Percentiles rank a stretch among this genome's conserved stretches.
Conservation (phyloP, 257 asterid species). For the Scutellaria barbata region DNA sequence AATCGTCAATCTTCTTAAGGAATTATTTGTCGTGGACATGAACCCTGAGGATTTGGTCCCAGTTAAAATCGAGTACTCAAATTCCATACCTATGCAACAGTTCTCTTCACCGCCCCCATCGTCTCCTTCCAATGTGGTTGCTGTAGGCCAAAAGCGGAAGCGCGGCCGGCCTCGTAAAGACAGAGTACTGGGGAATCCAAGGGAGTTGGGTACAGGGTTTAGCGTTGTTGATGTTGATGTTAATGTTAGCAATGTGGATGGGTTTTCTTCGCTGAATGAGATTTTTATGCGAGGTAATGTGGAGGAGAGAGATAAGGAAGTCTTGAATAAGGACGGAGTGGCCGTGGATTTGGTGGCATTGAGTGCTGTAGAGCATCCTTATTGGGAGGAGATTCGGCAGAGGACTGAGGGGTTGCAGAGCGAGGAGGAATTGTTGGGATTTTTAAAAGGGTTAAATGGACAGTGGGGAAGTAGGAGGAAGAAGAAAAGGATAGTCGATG, state of each 20-base stretch:
- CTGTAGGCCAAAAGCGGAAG: constrained; percentile 53
- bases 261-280: constrained; percentile 23
- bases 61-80: constrained; percentile 53
- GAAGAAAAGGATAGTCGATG: constrained; percentile 84
- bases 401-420: constrained; percentile 57
- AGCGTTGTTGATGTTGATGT: constrained; percentile 20
- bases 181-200: constrained; percentile 18
- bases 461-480: constrained; percentile 81
- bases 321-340: constrained; percentile 59
- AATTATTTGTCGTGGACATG: constrained; percentile 51
- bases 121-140: constrained; percentile 34
- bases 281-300: constrained; percentile 43
- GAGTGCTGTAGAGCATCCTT: constrained; percentile 64
- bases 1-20: constrained; percentile 59
- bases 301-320: constrained; percentile 53
- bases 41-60: constrained; percentile 49
- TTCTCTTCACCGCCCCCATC: constrained; percentile 14
- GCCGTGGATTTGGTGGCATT: constrained; percentile 64
- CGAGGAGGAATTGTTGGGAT: constrained; percentile 63
- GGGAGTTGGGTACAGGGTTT: constrained; percentile 28
- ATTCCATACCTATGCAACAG: constrained; percentile 31
- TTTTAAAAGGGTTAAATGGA: constrained; percentile 63
- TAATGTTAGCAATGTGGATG: constrained; percentile 24
- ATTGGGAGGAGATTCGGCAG: constrained; percentile 51
- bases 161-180: constrained; percentile 57